A percentile compares a stretch with the other conserved stretches of the same genome.
Conservation (phyloP, 768 basidiomycete genomes). For the Clavaria fumosa region DNA sequence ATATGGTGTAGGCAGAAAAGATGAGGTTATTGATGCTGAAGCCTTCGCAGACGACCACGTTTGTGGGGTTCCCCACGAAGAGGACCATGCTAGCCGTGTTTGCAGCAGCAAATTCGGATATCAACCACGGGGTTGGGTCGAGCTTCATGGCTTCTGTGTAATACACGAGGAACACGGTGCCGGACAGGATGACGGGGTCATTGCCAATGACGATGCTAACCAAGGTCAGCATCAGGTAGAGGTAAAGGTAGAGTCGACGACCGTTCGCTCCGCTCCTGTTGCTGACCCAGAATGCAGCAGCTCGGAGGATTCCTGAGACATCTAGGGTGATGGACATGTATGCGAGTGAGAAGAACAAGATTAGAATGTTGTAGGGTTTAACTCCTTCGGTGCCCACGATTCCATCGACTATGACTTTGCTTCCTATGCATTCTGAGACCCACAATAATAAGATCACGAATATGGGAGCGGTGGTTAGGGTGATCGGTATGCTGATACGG, state of each 20-base stretch:
- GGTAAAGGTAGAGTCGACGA: constrained; percentile 57
- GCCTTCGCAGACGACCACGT: constrained; percentile 82
- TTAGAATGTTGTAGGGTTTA: constrained; percentile 85
- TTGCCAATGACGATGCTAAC: constrained; percentile 79
- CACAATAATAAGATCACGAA: constrained; percentile 32
- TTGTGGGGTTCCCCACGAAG: constrained; percentile 88
- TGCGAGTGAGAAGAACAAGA: constrained; percentile 80
- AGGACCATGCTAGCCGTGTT: constrained; percentile 64
- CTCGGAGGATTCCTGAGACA: constrained; percentile 71
- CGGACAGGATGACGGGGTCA: constrained; percentile 85
- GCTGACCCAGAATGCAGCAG: constrained; percentile 81
- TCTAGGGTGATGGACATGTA: constrained; percentile 91
- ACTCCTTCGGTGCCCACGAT: constrained; percentile 37
- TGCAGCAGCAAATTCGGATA: constrained; percentile 62
- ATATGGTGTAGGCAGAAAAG: constrained; percentile 70
- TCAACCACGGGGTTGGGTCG: constrained; percentile 49
- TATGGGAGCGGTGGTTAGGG: constrained; percentile 33
- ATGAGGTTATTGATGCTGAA: constrained; percentile 64
- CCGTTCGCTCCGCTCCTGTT: constrained; percentile 63
- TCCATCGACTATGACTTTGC: constrained; percentile 11
- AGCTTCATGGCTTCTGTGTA: constrained; percentile 57
- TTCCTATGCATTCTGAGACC: constrained; percentile 32
- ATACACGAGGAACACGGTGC: constrained; percentile 82
- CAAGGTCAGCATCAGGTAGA: constrained; percentile 70
- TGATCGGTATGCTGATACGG: constrained; percentile 17